Percentiles rank a stretch among this genome's conserved stretches.
These are phyloP conservation scores for Suhomyces sp. DNA, from an alignment of 805 yeast genomes.

Conservation along the genomic window DNA sequence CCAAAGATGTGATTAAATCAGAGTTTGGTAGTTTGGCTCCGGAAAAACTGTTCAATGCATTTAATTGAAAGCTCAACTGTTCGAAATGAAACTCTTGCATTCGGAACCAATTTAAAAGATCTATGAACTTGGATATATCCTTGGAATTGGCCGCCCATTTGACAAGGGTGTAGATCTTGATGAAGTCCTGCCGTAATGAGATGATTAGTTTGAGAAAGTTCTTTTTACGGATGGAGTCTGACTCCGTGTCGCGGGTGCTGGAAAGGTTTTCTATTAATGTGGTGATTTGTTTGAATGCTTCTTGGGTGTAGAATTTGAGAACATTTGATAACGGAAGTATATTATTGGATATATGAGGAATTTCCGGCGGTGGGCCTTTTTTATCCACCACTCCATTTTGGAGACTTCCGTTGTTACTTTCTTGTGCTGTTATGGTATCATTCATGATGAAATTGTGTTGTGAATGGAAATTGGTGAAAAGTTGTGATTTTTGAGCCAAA, in stretches of 20 bases:
- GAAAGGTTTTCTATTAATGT: slow-evolving; percentile 62
- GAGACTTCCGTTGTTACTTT: slow-evolving; percentile 2
- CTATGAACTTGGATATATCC: slow-evolving; percentile 74
- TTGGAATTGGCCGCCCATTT: slow-evolving; percentile 83
- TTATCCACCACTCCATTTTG: slow-evolving; percentile 3
- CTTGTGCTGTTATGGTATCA: slow-evolving; percentile 3
- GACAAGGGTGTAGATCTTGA: slow-evolving; percentile 78
- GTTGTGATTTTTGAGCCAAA: too few species aligned
- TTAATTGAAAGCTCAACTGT: slow-evolving; percentile 60
- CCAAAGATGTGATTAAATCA: slow-evolving; percentile 82
- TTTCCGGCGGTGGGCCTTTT: slow-evolving; percentile 31
- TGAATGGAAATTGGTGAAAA: too few species aligned
- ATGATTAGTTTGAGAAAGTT: slow-evolving; percentile 68
- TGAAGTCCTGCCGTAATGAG: slow-evolving; percentile 74
- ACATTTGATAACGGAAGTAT: slow-evolving; percentile 64
- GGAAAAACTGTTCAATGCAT: slow-evolving; percentile 66
- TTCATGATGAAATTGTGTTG: slow-evolving; percentile 1
- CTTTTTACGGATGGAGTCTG: slow-evolving; percentile 65
- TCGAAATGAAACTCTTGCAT: slow-evolving; percentile 72
- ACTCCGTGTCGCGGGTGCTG: slow-evolving; percentile 40
- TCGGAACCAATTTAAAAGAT: slow-evolving; percentile 83
- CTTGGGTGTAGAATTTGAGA: slow-evolving; percentile 56
- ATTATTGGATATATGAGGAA: slow-evolving; percentile 75
- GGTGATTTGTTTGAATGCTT: slow-evolving; percentile 61
- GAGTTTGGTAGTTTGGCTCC: slow-evolving; percentile 93